phyloP scores from a whole-genome alignment of 441 rosid genomes.

The Syzygium syzygioides region DNA sequence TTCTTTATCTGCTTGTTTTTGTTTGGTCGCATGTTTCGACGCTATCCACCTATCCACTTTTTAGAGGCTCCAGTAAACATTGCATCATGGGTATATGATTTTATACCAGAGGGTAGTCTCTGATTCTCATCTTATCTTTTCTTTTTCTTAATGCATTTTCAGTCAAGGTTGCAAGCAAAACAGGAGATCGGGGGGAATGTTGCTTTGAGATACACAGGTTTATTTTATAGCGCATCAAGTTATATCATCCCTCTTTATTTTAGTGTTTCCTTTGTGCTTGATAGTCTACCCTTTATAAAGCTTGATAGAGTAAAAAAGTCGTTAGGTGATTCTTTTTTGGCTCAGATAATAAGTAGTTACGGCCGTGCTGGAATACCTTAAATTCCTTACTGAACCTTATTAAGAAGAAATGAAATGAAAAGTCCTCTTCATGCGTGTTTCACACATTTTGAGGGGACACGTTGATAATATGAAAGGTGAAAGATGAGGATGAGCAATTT shows the following conservation, averaged over 20 bases:
- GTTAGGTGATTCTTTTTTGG: neutral
- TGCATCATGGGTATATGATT: neutral
- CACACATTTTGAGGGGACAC: neutral
- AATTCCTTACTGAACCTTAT: neutral
- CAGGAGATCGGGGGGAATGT: constrained; percentile 64
- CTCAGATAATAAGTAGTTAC: neutral
- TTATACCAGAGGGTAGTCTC: neutral
- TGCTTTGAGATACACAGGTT: constrained; percentile 61
- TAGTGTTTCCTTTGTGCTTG: neutral
- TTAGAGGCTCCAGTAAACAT: neutral
- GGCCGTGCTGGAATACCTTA: neutral
- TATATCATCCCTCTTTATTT: neutral
- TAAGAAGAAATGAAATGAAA: neutral
- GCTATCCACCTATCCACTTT: neutral
- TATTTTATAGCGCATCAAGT: constrained; percentile 4
- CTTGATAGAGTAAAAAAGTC: neutral
- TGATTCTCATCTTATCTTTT: constrained; percentile 3
- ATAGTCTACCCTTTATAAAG: neutral
- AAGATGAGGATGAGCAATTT: neutral
- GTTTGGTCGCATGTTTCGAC: neutral
- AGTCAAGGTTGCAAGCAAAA: constrained; percentile 77
- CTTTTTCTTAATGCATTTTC: constrained; percentile 16
- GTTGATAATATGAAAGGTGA: neutral
- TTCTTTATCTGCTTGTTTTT: neutral
- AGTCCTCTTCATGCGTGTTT: neutral